Percentiles rank a stretch among this genome's conserved stretches.
Conservation (phyloP, 371 early-diverging fungal genomes). For the Mucor circinelloides region DNA sequence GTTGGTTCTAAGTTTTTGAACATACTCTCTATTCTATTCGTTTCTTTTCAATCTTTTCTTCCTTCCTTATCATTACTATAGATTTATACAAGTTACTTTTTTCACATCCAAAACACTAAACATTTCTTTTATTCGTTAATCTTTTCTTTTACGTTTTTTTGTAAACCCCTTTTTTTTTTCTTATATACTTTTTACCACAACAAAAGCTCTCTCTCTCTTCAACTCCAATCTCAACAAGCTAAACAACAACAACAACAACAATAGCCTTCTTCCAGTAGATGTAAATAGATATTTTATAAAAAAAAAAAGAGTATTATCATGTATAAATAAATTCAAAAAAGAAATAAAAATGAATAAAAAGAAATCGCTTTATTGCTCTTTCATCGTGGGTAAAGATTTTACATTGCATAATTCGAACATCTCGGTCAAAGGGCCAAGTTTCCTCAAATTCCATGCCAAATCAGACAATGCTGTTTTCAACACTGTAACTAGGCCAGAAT, state of each 20-base stretch:
- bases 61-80: neutral
- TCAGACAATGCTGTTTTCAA: too few relatives aligned
- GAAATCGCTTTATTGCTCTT: neutral
- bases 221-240: neutral
- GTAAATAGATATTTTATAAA: neutral
- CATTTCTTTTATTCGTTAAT: neutral
- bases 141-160: neutral
- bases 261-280: neutral
- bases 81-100: conserved; percentile 10
- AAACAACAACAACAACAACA: neutral
- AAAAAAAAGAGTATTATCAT: neutral
- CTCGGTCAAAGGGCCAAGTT: too few relatives aligned
- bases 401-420: too few relatives aligned
- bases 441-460: too few relatives aligned
- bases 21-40: neutral
- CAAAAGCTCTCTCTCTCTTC: neutral
- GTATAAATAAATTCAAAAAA: neutral
- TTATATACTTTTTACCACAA: neutral
- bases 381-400: too few relatives aligned
- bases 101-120: neutral
- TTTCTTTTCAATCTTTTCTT: neutral
- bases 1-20: conserved; percentile 67
- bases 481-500: too few relatives aligned
- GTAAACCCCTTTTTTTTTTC: neutral
- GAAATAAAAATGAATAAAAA: neutral